phyloP scores from a whole-genome alignment of 768 basidiomycete species.

The Gloeostereum incarnatum region DNA sequence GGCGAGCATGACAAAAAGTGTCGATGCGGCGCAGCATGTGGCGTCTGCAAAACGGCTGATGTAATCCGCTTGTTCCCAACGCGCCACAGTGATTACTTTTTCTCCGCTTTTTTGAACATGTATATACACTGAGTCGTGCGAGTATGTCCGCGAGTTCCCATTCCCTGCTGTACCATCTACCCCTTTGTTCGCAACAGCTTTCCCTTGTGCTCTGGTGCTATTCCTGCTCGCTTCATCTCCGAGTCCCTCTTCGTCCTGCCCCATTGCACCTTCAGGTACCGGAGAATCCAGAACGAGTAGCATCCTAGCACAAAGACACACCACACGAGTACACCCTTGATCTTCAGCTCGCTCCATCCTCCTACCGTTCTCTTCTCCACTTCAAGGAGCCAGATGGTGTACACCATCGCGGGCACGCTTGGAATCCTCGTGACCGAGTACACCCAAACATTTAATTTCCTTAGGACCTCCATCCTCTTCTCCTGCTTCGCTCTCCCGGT shows the following conservation, averaged over 20 bases:
- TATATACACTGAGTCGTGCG: too few relatives aligned
- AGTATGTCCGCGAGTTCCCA: too few relatives aligned
- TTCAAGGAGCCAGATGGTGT: not conserved
- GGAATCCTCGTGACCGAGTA: not conserved
- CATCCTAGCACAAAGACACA: not conserved
- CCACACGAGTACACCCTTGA: not conserved
- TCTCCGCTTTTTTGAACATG: too few relatives aligned
- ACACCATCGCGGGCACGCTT: constrained; percentile 1
- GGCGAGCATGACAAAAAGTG: too few relatives aligned
- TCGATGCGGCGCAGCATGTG: too few relatives aligned
- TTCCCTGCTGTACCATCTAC: too few relatives aligned
- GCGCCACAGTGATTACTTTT: too few relatives aligned
- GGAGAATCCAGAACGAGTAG: constrained; percentile 2
- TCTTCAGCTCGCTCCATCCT: not conserved
- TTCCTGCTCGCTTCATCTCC: not conserved
- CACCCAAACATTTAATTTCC: constrained; percentile 3
- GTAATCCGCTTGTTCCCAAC: too few relatives aligned
- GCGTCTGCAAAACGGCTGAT: too few relatives aligned
- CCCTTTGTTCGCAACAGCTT: too few relatives aligned
- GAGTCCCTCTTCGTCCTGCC: not conserved
- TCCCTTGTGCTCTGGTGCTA: not conserved
- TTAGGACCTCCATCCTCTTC: not conserved
- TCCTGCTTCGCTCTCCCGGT: not conserved
- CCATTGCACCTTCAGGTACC: constrained; percentile 2
- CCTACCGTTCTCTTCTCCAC: too few relatives aligned